A percentile compares a stretch with the other conserved stretches of the same genome.
Evolutionary conservation across 2,329 filamentous ascomycete species (phyloP).

Genomic region (Curvularia lunata): DNA sequence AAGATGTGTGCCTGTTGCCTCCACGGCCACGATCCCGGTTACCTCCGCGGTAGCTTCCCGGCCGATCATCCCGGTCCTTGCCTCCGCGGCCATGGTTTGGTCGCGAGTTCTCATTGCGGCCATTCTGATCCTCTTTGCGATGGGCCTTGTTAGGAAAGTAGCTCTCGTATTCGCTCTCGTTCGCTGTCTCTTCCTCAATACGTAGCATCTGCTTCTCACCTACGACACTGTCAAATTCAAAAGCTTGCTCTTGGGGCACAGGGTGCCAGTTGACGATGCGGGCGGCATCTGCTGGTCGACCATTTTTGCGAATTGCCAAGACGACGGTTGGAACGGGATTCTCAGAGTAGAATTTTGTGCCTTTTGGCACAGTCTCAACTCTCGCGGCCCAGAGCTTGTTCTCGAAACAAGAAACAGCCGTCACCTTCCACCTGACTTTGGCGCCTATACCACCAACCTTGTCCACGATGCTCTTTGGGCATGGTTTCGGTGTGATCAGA

Average conservation of each 20-base stretch:
- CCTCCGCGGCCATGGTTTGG: slow-evolving; percentile 32
- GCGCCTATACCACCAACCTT: slow-evolving; percentile 87
- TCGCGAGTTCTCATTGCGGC: slow-evolving; percentile 46
- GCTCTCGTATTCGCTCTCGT: slow-evolving; percentile 70
- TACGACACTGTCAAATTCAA: slow-evolving; percentile 81
- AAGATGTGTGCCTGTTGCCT: slow-evolving; percentile 36
- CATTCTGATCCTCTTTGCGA: slow-evolving; percentile 49
- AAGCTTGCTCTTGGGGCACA: slow-evolving; percentile 70
- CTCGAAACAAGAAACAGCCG: slow-evolving; percentile 74
- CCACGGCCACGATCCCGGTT: slow-evolving; percentile 44
- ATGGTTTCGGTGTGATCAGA: slow-evolving; percentile 81
- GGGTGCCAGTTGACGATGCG: slow-evolving; percentile 86
- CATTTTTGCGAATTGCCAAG: slow-evolving; percentile 76
- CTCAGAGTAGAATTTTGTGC: slow-evolving; percentile 73
- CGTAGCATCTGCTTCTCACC: slow-evolving; percentile 85
- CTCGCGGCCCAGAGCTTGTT: slow-evolving; percentile 87
- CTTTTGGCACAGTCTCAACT: slow-evolving; percentile 73
- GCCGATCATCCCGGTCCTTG: slow-evolving; percentile 33
- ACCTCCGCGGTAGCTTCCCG: slow-evolving; percentile 41
- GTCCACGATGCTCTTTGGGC: slow-evolving; percentile 72
- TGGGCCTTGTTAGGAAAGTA: slow-evolving; percentile 66
- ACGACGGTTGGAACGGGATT: slow-evolving; percentile 81
- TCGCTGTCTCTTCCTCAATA: slow-evolving; percentile 71
- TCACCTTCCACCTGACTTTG: slow-evolving; percentile 84
- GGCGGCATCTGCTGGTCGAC: slow-evolving; percentile 77